Evolutionary conservation across 2,329 filamentous ascomycete species (phyloP).

Genomic region (Exserohilum rostratum): DNA sequence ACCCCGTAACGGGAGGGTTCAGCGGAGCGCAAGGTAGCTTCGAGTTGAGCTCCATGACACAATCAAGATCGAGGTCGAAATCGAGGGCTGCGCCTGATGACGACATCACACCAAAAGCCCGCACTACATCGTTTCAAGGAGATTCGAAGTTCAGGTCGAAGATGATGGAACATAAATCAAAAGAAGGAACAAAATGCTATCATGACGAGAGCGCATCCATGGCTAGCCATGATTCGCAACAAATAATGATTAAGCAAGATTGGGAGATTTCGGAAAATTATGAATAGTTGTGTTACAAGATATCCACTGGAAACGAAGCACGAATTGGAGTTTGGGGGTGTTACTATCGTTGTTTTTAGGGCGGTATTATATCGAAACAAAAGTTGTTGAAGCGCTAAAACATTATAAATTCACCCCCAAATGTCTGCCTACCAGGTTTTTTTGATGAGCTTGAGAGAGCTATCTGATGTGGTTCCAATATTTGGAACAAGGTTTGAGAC

Average conservation of each 20-base stretch:
- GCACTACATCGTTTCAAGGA: background rate
- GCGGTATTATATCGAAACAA: too few relatives aligned
- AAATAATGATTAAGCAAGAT: slow-evolving; percentile 6
- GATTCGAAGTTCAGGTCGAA: background rate
- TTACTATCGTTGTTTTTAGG: too few relatives aligned
- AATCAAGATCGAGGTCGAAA: background rate
- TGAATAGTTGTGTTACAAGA: background rate
- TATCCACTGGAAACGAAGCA: background rate
- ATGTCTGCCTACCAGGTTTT: background rate
- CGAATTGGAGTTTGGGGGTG: too few relatives aligned
- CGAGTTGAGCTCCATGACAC: background rate
- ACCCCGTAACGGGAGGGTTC: background rate
- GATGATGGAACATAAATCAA: background rate
- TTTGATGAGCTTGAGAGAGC: background rate
- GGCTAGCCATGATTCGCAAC: slow-evolving; percentile 6
- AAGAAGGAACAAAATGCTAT: background rate
- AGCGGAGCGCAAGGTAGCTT: background rate
- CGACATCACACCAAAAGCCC: background rate
- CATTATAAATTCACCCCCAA: background rate
- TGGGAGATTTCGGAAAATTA: background rate
- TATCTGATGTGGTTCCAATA: background rate
- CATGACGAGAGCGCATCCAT: slow-evolving; percentile 5
- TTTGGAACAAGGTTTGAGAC: background rate
- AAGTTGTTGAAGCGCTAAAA: background rate
- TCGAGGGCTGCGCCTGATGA: background rate